Base-by-base conservation (phyloP, 1,284 basidiomycete species). In the Schizophyllum commune region DNA sequence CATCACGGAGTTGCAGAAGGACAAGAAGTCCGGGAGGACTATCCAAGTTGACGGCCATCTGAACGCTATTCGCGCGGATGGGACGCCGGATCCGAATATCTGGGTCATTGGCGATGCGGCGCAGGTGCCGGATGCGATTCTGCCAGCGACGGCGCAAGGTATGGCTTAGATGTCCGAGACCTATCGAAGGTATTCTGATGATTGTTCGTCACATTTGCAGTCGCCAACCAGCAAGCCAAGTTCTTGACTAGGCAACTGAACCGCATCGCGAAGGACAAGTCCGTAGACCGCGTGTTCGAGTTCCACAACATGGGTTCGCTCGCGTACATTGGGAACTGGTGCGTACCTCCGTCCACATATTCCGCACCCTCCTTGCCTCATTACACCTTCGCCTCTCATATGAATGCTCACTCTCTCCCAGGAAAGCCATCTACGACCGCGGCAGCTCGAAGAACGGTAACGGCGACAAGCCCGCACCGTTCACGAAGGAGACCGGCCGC, bases 121-220 rank as follows among this genome's bases (percentile, higher is more conserved):
- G 1, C 81, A 79, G 32, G 82, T 89, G 47, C 76, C 80, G 21
- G 78, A 81, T 62, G 80, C 83, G 11, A 77, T 82, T 33, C 78
- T 95, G 4, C 94, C 94, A 6, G 92, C 94, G 1, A 92, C 91
- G 21, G 90, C 91, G 17, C 91, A 93, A 81, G 87, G 86, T 84
- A 47, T 21, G 70, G 64, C 13, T 27, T 57, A 1, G 47, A 32
- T 5, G n/a, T 13, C 39, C 32, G 33, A 39, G 15, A 55, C 17
- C 21, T 47, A 20, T 21, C 61, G 60, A 59, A 63, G 33, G 60
- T 56, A 39, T 57, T 61, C 61, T 61, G 62, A 63, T 58, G 64
- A 9, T 21, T 54, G 11, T 51, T 47, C 9, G 27, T 11, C 5
- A 9, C 27, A 5, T 5, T 33, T 52, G 34, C 56, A 89, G 92